Evolutionary conservation across 441 rosid species (phyloP).

Genomic region (Mallotus repandus): DNA sequence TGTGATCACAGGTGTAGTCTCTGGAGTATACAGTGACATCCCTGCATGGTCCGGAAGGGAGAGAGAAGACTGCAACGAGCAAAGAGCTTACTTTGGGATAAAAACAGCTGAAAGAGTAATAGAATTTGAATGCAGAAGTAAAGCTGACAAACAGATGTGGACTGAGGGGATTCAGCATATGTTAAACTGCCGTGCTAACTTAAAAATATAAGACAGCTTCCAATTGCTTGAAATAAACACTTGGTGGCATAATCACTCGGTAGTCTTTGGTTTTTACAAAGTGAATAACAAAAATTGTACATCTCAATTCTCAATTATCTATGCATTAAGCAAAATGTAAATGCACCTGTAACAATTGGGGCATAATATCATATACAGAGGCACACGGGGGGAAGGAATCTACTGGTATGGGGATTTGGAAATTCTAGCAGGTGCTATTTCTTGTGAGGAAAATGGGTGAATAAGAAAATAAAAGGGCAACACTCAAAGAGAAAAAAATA

Average conservation of each 20-base stretch:
- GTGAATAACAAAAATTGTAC: conserved; percentile 13
- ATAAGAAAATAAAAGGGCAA: neutral
- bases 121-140: conserved; percentile 77
- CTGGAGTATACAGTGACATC: conserved; percentile 57
- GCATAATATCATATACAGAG: conserved; percentile 12
- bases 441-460: neutral
- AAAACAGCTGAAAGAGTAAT: conserved; percentile 68
- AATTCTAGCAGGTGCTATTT: neutral
- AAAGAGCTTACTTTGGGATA: conserved; percentile 76
- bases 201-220: conserved; percentile 20
- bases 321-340: conserved; percentile 5
- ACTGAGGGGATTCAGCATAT: conserved; percentile 70
- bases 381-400: neutral
- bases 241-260: neutral
- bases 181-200: conserved; percentile 48
- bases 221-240: conserved; percentile 13
- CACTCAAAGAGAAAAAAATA: conserved; percentile 21
- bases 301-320: conserved; percentile 1
- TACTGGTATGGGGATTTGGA: neutral
- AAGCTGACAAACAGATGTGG: conserved; percentile 77
- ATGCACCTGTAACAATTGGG: conserved; percentile 15
- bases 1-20: conserved; percentile 54
- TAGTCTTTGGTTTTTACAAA: conserved; percentile 16
- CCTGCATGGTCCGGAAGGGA: conserved; percentile 66
- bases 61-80: conserved; percentile 36